Conservation (phyloP, 129 eudicot species). For the Centaurea solstitialis region DNA sequence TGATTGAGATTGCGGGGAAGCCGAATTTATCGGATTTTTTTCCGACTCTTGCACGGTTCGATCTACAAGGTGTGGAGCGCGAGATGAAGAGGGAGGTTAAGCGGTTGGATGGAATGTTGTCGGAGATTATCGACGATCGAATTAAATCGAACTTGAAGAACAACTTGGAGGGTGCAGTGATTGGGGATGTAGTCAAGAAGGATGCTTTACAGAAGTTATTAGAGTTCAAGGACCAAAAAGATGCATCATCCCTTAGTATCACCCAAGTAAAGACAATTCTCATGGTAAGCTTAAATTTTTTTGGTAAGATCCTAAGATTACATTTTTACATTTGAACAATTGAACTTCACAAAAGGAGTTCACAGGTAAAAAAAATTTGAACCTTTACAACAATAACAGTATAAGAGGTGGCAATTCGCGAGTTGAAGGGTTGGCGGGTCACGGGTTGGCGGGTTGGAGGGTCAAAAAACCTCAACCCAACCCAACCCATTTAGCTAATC, state of each 20-base stretch:
- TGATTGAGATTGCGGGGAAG: conserved; percentile 28
- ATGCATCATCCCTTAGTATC: background rate
- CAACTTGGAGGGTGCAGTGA: background rate
- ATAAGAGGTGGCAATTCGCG: too few relatives aligned
- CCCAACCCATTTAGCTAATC: too few relatives aligned
- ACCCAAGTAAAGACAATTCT: conserved; percentile 7
- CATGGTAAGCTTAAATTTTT: background rate
- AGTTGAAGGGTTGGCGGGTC: too few relatives aligned
- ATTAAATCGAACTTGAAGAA: conserved; percentile 5
- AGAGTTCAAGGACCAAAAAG: conserved; percentile 3
- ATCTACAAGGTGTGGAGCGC: conserved; percentile 51
- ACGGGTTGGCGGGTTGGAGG: too few relatives aligned
- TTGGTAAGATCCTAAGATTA: too few relatives aligned
- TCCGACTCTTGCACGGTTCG: conserved; percentile 44
- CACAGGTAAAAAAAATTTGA: too few relatives aligned
- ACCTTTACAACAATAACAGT: too few relatives aligned
- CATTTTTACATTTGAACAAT: too few relatives aligned
- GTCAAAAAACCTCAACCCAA: too few relatives aligned
- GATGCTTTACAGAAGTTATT: conserved; percentile 7
- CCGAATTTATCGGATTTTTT: conserved; percentile 48
- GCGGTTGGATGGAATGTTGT: conserved; percentile 44
- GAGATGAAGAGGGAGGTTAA: conserved; percentile 29
- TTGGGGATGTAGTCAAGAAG: background rate
- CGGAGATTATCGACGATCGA: conserved; percentile 37
- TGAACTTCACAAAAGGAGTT: too few relatives aligned